phyloP scores from a whole-genome alignment of 805 yeast genomes.

The Barnettozyma vustinii region DNA sequence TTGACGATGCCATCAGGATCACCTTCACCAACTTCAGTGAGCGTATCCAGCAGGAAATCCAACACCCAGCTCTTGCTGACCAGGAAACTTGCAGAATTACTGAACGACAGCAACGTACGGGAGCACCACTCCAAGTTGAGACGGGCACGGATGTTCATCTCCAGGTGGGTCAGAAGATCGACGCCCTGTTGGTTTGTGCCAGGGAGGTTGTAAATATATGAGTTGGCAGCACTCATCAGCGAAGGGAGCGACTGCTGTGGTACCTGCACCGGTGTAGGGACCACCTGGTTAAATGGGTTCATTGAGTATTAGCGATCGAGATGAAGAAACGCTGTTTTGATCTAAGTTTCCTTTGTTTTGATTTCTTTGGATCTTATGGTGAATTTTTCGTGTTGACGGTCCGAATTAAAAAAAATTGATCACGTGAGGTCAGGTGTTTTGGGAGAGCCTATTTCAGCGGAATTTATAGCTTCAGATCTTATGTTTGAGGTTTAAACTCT shows the following conservation, averaged over 20 bases:
- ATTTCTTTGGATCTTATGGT: neutral
- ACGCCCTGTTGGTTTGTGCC: slow-evolving; percentile 20
- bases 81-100: slow-evolving; percentile 19
- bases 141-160: slow-evolving; percentile 19
- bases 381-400: neutral
- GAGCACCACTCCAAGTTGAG: slow-evolving; percentile 25
- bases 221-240: neutral
- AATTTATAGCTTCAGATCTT: no score
- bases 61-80: slow-evolving; percentile 21
- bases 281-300: slow-evolving; percentile 8
- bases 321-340: neutral
- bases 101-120: slow-evolving; percentile 17
- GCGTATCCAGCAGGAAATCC: slow-evolving; percentile 18
- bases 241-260: slow-evolving; percentile 8
- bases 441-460: no score
- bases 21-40: slow-evolving; percentile 5
- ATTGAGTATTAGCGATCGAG: neutral
- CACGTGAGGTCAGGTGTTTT: neutral
- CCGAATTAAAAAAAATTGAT: no score
- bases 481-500: no score
- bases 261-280: slow-evolving; percentile 12
- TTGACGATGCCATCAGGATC: neutral
- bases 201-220: slow-evolving; percentile 12
- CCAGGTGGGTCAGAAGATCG: slow-evolving; percentile 23
- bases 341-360: neutral